These are phyloP conservation scores for Insectozyma bohioensis DNA, from an alignment of 1,139 yeast species.

Conservation along the genomic window DNA sequence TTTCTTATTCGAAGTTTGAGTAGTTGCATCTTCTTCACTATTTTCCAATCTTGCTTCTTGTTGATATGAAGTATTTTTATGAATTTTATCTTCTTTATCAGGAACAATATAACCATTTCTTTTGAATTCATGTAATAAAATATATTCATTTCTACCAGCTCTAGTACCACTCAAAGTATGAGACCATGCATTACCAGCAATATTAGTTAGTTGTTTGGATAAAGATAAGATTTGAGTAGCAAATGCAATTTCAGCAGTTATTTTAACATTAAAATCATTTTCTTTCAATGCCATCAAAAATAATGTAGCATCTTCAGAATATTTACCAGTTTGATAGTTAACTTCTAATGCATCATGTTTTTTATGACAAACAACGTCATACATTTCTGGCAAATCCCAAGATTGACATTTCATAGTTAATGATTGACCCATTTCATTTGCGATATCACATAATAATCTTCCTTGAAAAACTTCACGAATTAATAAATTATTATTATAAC, in stretches of 20 bases:
- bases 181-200: constrained; percentile 98
- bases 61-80: constrained; percentile 39
- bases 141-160: constrained; percentile 93
- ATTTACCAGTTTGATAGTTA: constrained; percentile 65
- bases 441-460: constrained; percentile 85
- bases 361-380: constrained; percentile 66
- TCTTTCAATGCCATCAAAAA: constrained; percentile 72
- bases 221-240: constrained; percentile 82
- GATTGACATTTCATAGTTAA: constrained; percentile 89
- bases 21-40: constrained; percentile 47
- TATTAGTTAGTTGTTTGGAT: constrained; percentile 85
- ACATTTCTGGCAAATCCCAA: constrained; percentile 96
- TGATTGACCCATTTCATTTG: constrained; percentile 94
- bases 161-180: constrained; percentile 93
- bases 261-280: constrained; percentile 63
- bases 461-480: constrained; percentile 79
- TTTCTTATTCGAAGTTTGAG: constrained; percentile 61
- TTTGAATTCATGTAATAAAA: constrained; percentile 88
- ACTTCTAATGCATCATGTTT: constrained; percentile 66
- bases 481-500: constrained; percentile 48
- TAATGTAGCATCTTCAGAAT: constrained; percentile 66
- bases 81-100: constrained; percentile 67
- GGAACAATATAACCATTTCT: constrained; percentile 84
- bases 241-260: constrained; percentile 77
- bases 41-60: constrained; percentile 41